Evolutionary conservation across 2,329 filamentous ascomycete species (phyloP).

Genomic region (Colletotrichum tropicale): DNA sequence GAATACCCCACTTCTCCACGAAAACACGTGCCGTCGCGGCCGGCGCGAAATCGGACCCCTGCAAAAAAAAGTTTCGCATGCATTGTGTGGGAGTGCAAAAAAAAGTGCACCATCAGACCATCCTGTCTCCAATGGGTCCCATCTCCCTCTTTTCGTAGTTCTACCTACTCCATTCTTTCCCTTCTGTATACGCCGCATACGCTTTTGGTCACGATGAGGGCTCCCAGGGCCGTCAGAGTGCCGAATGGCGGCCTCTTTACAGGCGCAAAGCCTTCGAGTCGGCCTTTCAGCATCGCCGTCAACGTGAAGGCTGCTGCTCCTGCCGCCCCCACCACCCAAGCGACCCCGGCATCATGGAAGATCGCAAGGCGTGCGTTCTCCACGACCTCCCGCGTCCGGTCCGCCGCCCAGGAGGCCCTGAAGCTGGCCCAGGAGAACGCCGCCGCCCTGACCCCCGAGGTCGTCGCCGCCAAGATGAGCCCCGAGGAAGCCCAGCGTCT

Average conservation of each 20-base stretch:
- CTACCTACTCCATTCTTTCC: background rate
- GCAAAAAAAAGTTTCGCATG: constrained; percentile 28
- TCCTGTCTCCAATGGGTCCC: constrained; percentile 14
- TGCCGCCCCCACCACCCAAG: background rate
- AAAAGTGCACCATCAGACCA: constrained; percentile 21
- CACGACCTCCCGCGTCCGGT: constrained; percentile 30
- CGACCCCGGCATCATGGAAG: constrained; percentile 1
- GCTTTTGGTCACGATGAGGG: constrained; percentile 39
- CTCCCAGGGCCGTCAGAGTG: constrained; percentile 42
- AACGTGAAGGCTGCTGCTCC: constrained; percentile 19
- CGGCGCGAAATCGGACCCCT: constrained; percentile 12
- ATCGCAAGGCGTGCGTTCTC: constrained; percentile 34
- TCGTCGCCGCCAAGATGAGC: constrained; percentile 79
- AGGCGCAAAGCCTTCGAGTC: constrained; percentile 30
- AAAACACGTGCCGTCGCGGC: constrained; percentile 22
- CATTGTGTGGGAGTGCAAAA: constrained; percentile 15
- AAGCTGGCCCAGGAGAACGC: constrained; percentile 60
- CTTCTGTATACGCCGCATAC: background rate
- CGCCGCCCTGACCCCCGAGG: constrained; percentile 57
- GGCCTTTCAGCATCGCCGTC: constrained; percentile 30
- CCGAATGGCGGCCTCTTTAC: constrained; percentile 42
- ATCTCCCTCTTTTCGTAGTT: constrained; percentile 7
- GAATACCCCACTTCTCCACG: background rate
- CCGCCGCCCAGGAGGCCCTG: constrained; percentile 47
- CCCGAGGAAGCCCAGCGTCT: constrained; percentile 80